These are phyloP conservation scores for Byssoonygena ceratinophila DNA, from an alignment of 2,329 filamentous ascomycete genomes.

Conservation along the genomic window DNA sequence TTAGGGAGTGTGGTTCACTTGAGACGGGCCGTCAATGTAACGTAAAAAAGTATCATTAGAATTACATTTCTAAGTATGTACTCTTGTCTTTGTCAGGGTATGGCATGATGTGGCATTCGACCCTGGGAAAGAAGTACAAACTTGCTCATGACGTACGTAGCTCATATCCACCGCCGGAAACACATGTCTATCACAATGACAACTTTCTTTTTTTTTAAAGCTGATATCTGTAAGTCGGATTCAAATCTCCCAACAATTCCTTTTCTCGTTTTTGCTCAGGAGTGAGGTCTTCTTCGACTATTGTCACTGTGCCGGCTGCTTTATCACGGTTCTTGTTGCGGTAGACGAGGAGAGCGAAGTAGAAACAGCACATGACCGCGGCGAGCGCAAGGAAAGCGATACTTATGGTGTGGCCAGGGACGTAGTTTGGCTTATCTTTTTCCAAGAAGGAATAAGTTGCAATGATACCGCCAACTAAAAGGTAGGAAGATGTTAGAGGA, in stretches of 20 bases:
- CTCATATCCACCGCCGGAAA: neutral
- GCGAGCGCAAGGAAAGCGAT: slow-evolving; percentile 63
- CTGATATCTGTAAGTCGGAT: slow-evolving; percentile 33
- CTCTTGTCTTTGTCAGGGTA: neutral
- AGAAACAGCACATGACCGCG: slow-evolving; percentile 40
- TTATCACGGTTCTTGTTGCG: slow-evolving; percentile 36
- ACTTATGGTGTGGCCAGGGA: slow-evolving; percentile 64
- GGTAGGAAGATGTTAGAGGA: neutral
- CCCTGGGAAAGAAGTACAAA: neutral
- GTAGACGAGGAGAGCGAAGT: slow-evolving; percentile 28
- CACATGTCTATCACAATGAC: neutral
- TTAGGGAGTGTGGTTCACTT: neutral
- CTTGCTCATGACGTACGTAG: neutral
- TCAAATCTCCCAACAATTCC: slow-evolving; percentile 33
- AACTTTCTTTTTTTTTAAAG: slow-evolving; percentile 15
- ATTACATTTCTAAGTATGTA: neutral
- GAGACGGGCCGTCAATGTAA: neutral
- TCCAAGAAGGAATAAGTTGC: slow-evolving; percentile 59
- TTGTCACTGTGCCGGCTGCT: slow-evolving; percentile 16
- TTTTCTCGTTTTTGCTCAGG: slow-evolving; percentile 26
- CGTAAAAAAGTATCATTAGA: neutral
- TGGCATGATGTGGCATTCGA: neutral
- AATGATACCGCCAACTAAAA: slow-evolving; percentile 60
- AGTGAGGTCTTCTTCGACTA: slow-evolving; percentile 16
- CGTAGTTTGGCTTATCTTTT: slow-evolving; percentile 58